Conservation (phyloP, 495 filamentous ascomycete genomes). For the Physcia stellaris region DNA sequence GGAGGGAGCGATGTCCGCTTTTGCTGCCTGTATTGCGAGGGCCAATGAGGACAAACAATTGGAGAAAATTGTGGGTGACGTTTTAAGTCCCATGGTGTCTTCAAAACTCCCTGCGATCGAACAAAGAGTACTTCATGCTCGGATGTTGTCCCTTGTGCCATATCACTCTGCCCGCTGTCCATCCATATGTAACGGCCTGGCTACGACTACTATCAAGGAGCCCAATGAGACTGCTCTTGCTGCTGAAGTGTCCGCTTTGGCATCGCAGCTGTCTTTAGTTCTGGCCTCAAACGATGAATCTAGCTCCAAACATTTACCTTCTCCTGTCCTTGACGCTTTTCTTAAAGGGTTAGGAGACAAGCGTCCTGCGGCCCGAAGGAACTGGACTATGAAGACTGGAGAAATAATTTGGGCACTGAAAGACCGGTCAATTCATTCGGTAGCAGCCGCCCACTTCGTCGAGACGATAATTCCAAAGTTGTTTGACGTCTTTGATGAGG, state of each 20-base stretch:
- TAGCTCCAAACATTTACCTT: slow-evolving; percentile 32
- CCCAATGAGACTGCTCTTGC: slow-evolving; percentile 69
- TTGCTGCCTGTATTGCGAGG: slow-evolving; percentile 44
- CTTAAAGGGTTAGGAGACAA: slow-evolving; percentile 78
- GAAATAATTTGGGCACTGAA: slow-evolving; percentile 54
- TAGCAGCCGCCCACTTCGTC: slow-evolving; percentile 35
- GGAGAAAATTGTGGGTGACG: slow-evolving; percentile 56
- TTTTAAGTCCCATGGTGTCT: slow-evolving; percentile 61
- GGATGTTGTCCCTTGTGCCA: slow-evolving; percentile 55
- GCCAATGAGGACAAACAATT: slow-evolving; percentile 43
- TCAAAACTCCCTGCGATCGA: slow-evolving; percentile 71
- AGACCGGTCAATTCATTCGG: slow-evolving; percentile 12
- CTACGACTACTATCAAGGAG: slow-evolving; percentile 57
- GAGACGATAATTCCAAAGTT: slow-evolving; percentile 51
- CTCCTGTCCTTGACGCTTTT: slow-evolving; percentile 52
- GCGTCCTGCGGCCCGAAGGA: slow-evolving; percentile 56
- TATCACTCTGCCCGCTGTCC: slow-evolving; percentile 40
- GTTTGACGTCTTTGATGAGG: slow-evolving; percentile 62
- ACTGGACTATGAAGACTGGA: slow-evolving; percentile 66
- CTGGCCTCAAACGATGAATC: slow-evolving; percentile 31
- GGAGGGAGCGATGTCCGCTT: slow-evolving; percentile 58
- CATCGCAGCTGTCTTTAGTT: slow-evolving; percentile 10
- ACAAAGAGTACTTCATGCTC: slow-evolving; percentile 64
- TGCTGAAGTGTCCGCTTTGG: slow-evolving; percentile 58
- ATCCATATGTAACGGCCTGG: slow-evolving; percentile 52